Evolutionary conservation across 1,139 yeast genomes (phyloP), one percentile per base, ranked within the genome.

Genomic region (Candida buenavistaensis): DNA sequence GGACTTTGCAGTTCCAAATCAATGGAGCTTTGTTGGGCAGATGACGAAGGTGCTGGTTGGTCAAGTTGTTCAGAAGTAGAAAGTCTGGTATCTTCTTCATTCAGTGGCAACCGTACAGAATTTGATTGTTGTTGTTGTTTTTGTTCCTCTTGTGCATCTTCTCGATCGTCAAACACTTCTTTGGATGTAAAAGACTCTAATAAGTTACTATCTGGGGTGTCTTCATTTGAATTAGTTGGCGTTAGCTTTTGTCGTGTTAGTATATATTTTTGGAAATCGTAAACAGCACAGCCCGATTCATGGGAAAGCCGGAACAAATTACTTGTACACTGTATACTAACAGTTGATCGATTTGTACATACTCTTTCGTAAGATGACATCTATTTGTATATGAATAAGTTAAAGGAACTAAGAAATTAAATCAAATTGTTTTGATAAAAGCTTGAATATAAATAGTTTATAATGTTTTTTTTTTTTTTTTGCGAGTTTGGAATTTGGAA

Each of bases 1-100:
- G 48, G 43, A 10, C n/a, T 9, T 30, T 44, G 49, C 23, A 26
- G 35, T 33, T 44, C 47, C 28, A 44, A 41, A 25, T 37, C 47
- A 21, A 24, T 29, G 14, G n/a, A 5, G n/a, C n/a, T n/a, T 17
- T 13, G 20, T 12, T 13, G 30, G 9, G 38, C 23, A 11, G 39
- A 27, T 9, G 38, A 32, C 8, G 36, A 27, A 23, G 23, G 26
- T 14, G 23, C 26, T 13, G 36, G 33, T 17, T 28, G 20, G n/a
- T 19, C 13, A 13, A 15, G 12, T 8, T 27, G 25, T 10, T 23
- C 26, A 4, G 26, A 19, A 10, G 32, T 14, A 10, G 35, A 20
- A 21, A 32, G 30, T 17, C 28, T 28, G 4, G 28, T 28, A 20
- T 33, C 32, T 25, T 33, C 32, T 25, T 30, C 33, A 4, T 33